These are phyloP conservation scores for Diplodia sapinea DNA, from an alignment of 2,329 filamentous ascomycete genomes.

Conservation along the genomic window DNA sequence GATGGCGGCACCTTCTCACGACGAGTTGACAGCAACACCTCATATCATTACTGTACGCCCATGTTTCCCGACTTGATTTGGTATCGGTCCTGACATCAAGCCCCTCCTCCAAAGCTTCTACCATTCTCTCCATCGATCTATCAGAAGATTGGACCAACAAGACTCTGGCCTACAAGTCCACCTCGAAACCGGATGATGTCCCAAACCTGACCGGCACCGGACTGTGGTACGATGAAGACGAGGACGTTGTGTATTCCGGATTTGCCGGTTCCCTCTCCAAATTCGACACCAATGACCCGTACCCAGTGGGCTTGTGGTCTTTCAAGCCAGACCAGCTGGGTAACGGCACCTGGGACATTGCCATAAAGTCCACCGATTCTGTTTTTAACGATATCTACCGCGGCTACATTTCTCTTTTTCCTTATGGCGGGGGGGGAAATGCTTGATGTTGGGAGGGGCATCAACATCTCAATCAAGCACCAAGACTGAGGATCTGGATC, in stretches of 20 bases:
- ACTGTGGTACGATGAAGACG: conserved; percentile 30
- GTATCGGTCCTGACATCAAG: background rate
- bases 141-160: conserved; percentile 31
- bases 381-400: conserved; percentile 25
- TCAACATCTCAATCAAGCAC: background rate
- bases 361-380: conserved; percentile 3
- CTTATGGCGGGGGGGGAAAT: background rate
- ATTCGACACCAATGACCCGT: conserved; percentile 1
- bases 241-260: conserved; percentile 20
- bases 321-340: conserved; percentile 29
- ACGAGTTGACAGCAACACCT: background rate
- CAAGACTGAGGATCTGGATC: background rate
- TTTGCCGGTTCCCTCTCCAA: conserved; percentile 31
- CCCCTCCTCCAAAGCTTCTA: conserved; percentile 18
- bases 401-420: background rate
- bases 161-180: conserved; percentile 11
- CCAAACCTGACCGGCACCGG: conserved; percentile 9
- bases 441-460: conserved; percentile 5
- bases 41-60: background rate
- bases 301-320: conserved; percentile 27
- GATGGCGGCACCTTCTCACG: conserved; percentile 30
- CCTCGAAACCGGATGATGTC: background rate
- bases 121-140: conserved; percentile 32
- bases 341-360: conserved; percentile 20
- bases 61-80: background rate